Percentiles rank a stretch among this genome's conserved stretches.
Conservation (phyloP, 768 basidiomycete genomes). For the Amanita inopinata region DNA sequence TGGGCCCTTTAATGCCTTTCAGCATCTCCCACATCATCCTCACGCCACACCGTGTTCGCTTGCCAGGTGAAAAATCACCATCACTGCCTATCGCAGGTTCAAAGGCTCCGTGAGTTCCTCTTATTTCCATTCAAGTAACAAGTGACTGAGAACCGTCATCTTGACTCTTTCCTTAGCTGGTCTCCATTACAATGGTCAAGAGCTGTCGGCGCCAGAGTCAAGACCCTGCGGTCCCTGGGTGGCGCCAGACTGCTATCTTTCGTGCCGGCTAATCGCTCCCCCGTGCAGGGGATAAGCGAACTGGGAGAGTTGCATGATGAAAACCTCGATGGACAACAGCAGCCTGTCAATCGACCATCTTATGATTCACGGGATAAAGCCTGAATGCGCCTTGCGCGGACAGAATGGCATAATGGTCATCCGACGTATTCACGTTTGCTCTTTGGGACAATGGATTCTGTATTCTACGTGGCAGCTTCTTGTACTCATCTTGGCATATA, state of each 20-base stretch:
- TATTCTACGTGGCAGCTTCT: no score
- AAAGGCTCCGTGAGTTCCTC: conserved; percentile 5
- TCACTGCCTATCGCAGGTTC: conserved; percentile 13
- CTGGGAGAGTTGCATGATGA: not conserved
- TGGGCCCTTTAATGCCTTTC: conserved; percentile 26
- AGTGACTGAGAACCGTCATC: not conserved
- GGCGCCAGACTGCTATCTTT: not conserved
- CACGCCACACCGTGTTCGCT: conserved; percentile 40
- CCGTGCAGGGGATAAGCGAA: conserved; percentile 1
- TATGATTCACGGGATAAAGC: no score
- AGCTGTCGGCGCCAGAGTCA: conserved; percentile 2
- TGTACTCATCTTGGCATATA: not conserved
- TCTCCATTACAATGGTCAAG: conserved; percentile 1
- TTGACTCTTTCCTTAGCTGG: not conserved
- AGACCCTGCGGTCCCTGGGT: not conserved
- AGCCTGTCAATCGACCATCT: not conserved
- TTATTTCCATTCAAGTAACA: not conserved
- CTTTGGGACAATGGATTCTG: no score
- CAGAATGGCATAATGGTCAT: no score
- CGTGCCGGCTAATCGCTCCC: not conserved
- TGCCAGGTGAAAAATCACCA: conserved; percentile 30
- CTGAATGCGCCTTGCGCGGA: no score
- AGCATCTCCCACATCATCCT: conserved; percentile 44
- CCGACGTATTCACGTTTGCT: no score
- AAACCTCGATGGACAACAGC: conserved; percentile 2